A percentile compares a stretch with the other conserved stretches of the same genome.
Conservation (phyloP, 352 stramenopile species). For the Phytophthora pinifolia region DNA sequence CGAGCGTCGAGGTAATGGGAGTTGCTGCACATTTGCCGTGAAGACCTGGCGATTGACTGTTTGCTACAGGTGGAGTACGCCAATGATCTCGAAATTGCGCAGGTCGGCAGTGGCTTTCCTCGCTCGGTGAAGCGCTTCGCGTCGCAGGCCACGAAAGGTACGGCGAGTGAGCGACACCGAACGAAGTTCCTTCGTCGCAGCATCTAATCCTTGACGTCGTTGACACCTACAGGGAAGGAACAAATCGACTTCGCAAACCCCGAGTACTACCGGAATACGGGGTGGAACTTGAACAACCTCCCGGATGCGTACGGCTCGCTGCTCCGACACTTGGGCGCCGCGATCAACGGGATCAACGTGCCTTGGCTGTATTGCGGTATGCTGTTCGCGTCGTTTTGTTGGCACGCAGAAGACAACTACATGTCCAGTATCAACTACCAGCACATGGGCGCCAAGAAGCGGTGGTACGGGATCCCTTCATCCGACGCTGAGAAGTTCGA, state of each 20-base stretch:
- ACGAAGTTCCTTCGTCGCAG: neutral
- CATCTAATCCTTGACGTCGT: slow-evolving; percentile 4
- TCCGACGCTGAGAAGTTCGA: slow-evolving; percentile 60
- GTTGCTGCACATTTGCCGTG: neutral
- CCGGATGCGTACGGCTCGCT: slow-evolving; percentile 91
- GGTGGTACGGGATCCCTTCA: slow-evolving; percentile 92
- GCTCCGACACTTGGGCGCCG: slow-evolving; percentile 92
- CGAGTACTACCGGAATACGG: slow-evolving; percentile 78
- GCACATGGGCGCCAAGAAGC: slow-evolving; percentile 95
- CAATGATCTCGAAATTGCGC: slow-evolving; percentile 86
- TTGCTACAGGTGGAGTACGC: slow-evolving; percentile 82
- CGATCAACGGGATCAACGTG: slow-evolving; percentile 97
- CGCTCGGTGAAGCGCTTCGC: slow-evolving; percentile 37
- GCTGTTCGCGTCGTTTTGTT: slow-evolving; percentile 98
- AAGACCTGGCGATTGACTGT: neutral
- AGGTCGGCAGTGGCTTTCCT: slow-evolving; percentile 83
- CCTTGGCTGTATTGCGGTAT: slow-evolving; percentile 99
- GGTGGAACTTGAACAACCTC: slow-evolving; percentile 99
- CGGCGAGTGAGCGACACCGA: neutral
- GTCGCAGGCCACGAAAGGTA: slow-evolving; percentile 37
- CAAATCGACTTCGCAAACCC: slow-evolving; percentile 57
- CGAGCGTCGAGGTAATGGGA: slow-evolving; percentile 31
- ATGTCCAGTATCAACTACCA: slow-evolving; percentile 99
- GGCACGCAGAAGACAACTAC: slow-evolving; percentile 99
- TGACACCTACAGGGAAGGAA: slow-evolving; percentile 22